Conservation (phyloP, 2,329 filamentous ascomycete species). For the Scleromitrula shiraiana region DNA sequence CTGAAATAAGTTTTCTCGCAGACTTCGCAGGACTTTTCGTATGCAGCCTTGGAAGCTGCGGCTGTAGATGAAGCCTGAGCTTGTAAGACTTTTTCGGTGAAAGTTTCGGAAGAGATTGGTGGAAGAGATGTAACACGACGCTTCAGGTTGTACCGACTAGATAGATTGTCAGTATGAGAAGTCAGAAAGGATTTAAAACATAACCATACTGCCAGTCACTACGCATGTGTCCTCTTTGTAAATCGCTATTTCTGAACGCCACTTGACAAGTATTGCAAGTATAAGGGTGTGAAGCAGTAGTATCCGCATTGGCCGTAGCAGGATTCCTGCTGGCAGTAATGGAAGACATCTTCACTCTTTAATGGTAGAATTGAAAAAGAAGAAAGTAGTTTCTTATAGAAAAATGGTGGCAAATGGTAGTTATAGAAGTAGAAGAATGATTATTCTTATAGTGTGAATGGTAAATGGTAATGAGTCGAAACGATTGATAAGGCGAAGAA, state of each 20-base stretch:
- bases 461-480: no score
- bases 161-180: constrained; percentile 15
- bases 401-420: not conserved
- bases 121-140: constrained; percentile 84
- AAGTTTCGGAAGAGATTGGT: constrained; percentile 84
- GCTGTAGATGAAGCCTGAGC: constrained; percentile 79
- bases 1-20: constrained; percentile 95
- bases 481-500: not conserved
- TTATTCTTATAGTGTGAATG: not conserved
- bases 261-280: constrained; percentile 98
- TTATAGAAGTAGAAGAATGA: not conserved
- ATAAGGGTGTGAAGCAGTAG: constrained; percentile 66
- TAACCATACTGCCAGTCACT: constrained; percentile 90
- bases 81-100: constrained; percentile 90
- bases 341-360: constrained; percentile 39
- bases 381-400: not conserved
- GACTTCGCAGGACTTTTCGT: constrained; percentile 71
- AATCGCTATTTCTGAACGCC: constrained; percentile 86
- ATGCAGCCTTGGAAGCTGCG: constrained; percentile 80
- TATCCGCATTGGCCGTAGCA: constrained; percentile 20
- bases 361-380: not conserved
- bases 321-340: constrained; percentile 34
- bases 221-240: constrained; percentile 94
- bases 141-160: constrained; percentile 89
- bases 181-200: constrained; percentile 6